A percentile compares a stretch with the other conserved stretches of the same genome.
Conservation (phyloP, 108 stramenopile genomes). For the Nannochloropsis salina region DNA sequence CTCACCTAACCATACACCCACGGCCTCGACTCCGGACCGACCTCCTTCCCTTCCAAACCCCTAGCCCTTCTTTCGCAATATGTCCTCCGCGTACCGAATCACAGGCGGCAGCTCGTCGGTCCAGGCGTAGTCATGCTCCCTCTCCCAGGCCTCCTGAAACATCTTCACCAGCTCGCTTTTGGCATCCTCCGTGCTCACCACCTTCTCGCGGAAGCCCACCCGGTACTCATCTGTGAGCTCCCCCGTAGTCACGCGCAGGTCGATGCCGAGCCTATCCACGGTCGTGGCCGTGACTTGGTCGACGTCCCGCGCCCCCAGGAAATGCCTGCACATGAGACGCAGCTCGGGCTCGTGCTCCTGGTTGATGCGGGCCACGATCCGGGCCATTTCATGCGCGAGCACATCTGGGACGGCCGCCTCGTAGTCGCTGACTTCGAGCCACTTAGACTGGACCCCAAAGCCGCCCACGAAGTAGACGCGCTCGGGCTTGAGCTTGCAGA, state of each 20-base stretch:
- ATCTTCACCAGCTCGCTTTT: slow-evolving; percentile 91
- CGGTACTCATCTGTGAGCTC: slow-evolving; percentile 85
- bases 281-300: slow-evolving; percentile 67
- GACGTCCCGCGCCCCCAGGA: slow-evolving; percentile 60
- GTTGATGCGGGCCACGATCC: slow-evolving; percentile 67
- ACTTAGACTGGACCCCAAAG: slow-evolving; percentile 84
- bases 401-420: slow-evolving; percentile 75
- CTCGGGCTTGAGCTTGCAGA: slow-evolving; percentile 74
- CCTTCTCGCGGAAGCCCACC: slow-evolving; percentile 76
- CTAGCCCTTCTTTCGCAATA: slow-evolving; percentile 29
- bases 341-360: slow-evolving; percentile 50
- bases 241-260: slow-evolving; percentile 77
- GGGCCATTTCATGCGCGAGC: slow-evolving; percentile 78
- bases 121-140: slow-evolving; percentile 48
- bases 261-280: slow-evolving; percentile 90
- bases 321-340: slow-evolving; percentile 51
- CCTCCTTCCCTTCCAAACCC: not conserved
- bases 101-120: slow-evolving; percentile 46
- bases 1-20: not conserved
- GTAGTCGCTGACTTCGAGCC: slow-evolving; percentile 82
- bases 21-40: not conserved
- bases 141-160: slow-evolving; percentile 97
- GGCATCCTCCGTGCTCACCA: slow-evolving; percentile 80
- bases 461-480: slow-evolving; percentile 92
- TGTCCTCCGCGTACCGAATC: slow-evolving; percentile 48